Evolutionary conservation across 1,139 yeast species (phyloP).

Genomic region (Lodderomyces beijingensis): DNA sequence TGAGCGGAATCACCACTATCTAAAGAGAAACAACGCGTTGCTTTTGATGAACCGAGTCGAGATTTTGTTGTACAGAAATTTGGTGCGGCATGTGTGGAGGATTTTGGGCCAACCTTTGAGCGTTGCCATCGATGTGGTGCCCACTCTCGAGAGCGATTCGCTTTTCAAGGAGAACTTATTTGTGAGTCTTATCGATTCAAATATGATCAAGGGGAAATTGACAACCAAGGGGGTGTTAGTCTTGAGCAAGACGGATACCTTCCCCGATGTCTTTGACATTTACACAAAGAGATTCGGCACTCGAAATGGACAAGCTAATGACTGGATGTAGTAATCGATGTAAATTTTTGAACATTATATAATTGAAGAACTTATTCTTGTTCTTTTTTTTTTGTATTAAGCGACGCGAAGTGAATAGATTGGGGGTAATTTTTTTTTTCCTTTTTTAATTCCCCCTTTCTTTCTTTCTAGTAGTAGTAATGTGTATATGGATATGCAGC

Average conservation of each 20-base stretch:
- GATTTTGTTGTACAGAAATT: slow-evolving; percentile 44
- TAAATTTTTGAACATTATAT: no score
- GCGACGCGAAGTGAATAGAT: no score
- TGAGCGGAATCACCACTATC: slow-evolving; percentile 26
- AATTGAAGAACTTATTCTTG: no score
- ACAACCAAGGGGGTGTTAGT: slow-evolving; percentile 44
- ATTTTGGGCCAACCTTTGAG: slow-evolving; percentile 22
- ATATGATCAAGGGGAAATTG: slow-evolving; percentile 49
- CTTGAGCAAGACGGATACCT: slow-evolving; percentile 46
- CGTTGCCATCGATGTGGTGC: slow-evolving; percentile 27
- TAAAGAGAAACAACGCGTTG: slow-evolving; percentile 33
- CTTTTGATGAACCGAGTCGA: slow-evolving; percentile 27
- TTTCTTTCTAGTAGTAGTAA: no score
- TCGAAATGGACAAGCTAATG: slow-evolving; percentile 5
- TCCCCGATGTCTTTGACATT: slow-evolving; percentile 42
- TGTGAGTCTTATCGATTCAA: slow-evolving; percentile 49
- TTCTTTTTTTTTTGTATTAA: no score
- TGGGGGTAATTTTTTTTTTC: no score
- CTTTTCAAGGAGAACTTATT: slow-evolving; percentile 44
- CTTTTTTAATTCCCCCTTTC: no score
- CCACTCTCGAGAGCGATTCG: slow-evolving; percentile 20
- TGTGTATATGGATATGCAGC: not conserved
- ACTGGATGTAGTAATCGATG: slow-evolving; percentile 14
- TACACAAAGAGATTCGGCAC: slow-evolving; percentile 9
- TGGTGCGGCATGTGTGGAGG: slow-evolving; percentile 35